These are phyloP conservation scores for Panaeolus papilionaceus DNA, from an alignment of 768 basidiomycete species.

Conservation along the genomic window DNA sequence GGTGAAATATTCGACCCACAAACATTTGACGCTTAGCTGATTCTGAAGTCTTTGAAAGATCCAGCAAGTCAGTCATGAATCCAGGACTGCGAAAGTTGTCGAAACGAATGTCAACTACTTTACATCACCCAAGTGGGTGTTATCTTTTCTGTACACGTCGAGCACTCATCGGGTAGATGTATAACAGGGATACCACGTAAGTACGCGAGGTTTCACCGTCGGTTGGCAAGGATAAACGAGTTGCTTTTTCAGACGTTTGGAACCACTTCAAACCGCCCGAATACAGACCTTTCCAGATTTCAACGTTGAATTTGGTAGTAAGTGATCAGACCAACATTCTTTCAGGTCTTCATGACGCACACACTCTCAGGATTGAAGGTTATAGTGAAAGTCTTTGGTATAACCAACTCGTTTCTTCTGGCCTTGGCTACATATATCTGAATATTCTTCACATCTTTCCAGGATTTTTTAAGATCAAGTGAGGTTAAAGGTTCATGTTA, in stretches of 20 bases:
- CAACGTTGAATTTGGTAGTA: constrained; percentile 78
- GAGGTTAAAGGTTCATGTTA: constrained; percentile 3
- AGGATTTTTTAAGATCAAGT: constrained; percentile 88
- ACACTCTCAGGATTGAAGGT: constrained; percentile 60
- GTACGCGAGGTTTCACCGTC: constrained; percentile 27
- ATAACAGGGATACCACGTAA: constrained; percentile 75
- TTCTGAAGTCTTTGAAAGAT: constrained; percentile 48
- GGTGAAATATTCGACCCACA: constrained; percentile 40
- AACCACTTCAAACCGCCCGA: constrained; percentile 78
- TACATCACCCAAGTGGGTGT: constrained; percentile 67
- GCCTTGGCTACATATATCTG: background rate
- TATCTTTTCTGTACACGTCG: background rate
- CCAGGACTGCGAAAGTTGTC: constrained; percentile 70
- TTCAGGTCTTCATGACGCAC: background rate
- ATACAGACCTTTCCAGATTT: constrained; percentile 64
- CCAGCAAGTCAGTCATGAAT: constrained; percentile 82
- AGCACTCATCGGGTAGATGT: constrained; percentile 1
- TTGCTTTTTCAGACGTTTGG: constrained; percentile 60
- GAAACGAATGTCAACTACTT: constrained; percentile 86
- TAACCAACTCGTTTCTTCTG: constrained; percentile 26
- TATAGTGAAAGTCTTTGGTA: constrained; percentile 77
- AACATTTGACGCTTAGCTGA: background rate
- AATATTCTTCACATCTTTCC: constrained; percentile 7
- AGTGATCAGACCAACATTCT: constrained; percentile 33
- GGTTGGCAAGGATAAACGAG: background rate